Evolutionary conservation across 2,329 filamentous ascomycete species (phyloP), one percentile per base, ranked within the genome.

Genomic region (Ascochyta rabiei): DNA sequence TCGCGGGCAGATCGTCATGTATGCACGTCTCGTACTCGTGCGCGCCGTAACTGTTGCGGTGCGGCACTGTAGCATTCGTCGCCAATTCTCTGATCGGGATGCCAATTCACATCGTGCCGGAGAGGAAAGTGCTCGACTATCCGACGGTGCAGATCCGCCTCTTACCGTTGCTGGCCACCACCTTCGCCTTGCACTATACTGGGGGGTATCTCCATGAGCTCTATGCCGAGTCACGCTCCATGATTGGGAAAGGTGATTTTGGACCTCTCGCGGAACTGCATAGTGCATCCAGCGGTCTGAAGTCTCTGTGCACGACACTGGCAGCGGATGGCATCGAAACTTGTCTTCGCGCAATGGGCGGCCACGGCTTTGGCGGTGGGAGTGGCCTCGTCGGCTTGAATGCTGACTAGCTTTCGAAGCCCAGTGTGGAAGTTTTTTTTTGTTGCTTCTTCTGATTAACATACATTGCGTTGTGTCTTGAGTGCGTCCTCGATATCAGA

Each of bases 281-380:
- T 56, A 81, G 79, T 34, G 79, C 81, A n/a, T 82, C 80, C 2
- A 81, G 79, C 4, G 81, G 81, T 1, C 61, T 84, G 53, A 84
- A 83, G 63, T 82, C 80, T 57, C 62, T 83, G 16, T 83, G 81
- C 54, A 83, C 81, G 0, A 81, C 76, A 49, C 70, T 83, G 9
- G 79, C 81, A 9, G 82, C 81, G 4, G 80, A 82, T 61, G 81
- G 81, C 0, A 83, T 84, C 45, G 81, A 84, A 61, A 82, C 77
- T 0, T 84, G 81, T 60, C 76, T 81, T 28, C 71, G 81, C 39
- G 80, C 81, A 6, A 77, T 83, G 75, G 82, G 82, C 16, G 81
- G 81, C 0, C 81, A 84, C 64, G 81, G 81, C 0, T 84, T 82
- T 59, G 80, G 81, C 4, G 80, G 80, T 16, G 79, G 77, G 1